Evolutionary conservation across 2,329 filamentous ascomycete species (phyloP).

Genomic region (Aspergillus flavus): DNA sequence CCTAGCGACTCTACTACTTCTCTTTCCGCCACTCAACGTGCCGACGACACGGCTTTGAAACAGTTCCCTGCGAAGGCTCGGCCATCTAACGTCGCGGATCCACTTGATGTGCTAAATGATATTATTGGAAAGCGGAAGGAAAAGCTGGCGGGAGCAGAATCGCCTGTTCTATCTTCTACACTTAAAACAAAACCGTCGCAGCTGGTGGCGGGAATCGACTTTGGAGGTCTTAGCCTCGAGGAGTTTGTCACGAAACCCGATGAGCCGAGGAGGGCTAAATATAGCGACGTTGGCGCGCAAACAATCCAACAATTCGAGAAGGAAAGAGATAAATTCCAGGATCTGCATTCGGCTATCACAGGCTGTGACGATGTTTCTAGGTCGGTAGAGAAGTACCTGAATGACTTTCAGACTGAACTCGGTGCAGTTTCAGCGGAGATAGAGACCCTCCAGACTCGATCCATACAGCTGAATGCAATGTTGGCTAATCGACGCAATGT

Average conservation of each 20-base stretch:
- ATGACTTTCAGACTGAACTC: slow-evolving; percentile 90
- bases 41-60: slow-evolving; percentile 70
- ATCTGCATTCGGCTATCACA: slow-evolving; percentile 82
- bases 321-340: slow-evolving; percentile 83
- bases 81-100: slow-evolving; percentile 64
- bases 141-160: slow-evolving; percentile 18
- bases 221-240: slow-evolving; percentile 74
- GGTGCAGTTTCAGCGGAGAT: slow-evolving; percentile 93
- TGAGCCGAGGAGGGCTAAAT: slow-evolving; percentile 28
- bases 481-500: slow-evolving; percentile 88
- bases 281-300: slow-evolving; percentile 53
- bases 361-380: slow-evolving; percentile 91
- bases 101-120: slow-evolving; percentile 67
- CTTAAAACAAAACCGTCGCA: slow-evolving; percentile 38
- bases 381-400: slow-evolving; percentile 89
- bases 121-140: slow-evolving; percentile 54
- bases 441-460: slow-evolving; percentile 86
- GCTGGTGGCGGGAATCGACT: slow-evolving; percentile 71
- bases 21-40: slow-evolving; percentile 65
- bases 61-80: slow-evolving; percentile 54
- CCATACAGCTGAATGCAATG: slow-evolving; percentile 77
- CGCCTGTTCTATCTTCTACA: slow-evolving; percentile 6
- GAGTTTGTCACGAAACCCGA: slow-evolving; percentile 60
- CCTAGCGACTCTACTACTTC: slow-evolving; percentile 77
- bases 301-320: slow-evolving; percentile 75